A percentile compares a stretch with the other conserved stretches of the same genome.
Evolutionary conservation across 2,329 filamentous ascomycete species (phyloP).

Genomic region (Colletotrichum horii): DNA sequence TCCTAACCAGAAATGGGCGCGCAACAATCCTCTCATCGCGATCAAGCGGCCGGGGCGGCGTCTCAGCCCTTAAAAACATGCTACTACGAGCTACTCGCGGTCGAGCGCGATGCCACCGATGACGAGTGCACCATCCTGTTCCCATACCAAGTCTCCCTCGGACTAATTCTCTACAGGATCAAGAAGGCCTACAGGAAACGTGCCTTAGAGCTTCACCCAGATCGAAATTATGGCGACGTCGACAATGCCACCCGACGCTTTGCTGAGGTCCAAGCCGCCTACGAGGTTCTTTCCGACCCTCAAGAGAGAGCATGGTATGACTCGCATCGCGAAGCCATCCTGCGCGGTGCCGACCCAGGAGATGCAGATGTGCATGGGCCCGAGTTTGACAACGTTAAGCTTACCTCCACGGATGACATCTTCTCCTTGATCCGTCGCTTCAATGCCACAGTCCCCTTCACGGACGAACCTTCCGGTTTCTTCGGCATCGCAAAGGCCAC

Average conservation of each 20-base stretch:
- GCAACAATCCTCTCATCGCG: slow-evolving; percentile 55
- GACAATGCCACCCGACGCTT: slow-evolving; percentile 85
- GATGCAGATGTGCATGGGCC: slow-evolving; percentile 55
- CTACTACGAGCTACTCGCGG: slow-evolving; percentile 84
- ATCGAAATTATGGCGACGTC: slow-evolving; percentile 87
- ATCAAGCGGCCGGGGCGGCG: slow-evolving; percentile 26
- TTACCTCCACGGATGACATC: slow-evolving; percentile 84
- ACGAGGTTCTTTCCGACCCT: slow-evolving; percentile 93
- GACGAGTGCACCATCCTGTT: slow-evolving; percentile 67
- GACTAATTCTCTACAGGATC: slow-evolving; percentile 60
- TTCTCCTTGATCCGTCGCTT: slow-evolving; percentile 80
- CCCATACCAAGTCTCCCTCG: background rate
- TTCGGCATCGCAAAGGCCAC: slow-evolving; percentile 78
- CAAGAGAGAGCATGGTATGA: slow-evolving; percentile 99
- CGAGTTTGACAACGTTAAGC: slow-evolving; percentile 70
- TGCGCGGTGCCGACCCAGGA: slow-evolving; percentile 65
- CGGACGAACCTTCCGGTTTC: slow-evolving; percentile 82
- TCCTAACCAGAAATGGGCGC: slow-evolving; percentile 49
- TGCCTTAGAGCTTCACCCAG: slow-evolving; percentile 91
- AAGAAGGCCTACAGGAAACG: slow-evolving; percentile 92
- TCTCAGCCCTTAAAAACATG: slow-evolving; percentile 63
- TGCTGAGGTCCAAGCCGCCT: slow-evolving; percentile 89
- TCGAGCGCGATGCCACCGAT: slow-evolving; percentile 75
- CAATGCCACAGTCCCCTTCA: slow-evolving; percentile 77
- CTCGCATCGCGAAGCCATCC: slow-evolving; percentile 85